Evolutionary conservation across 2,329 filamentous ascomycete species (phyloP).

Genomic region (Coniochaeta hoffmannii): DNA sequence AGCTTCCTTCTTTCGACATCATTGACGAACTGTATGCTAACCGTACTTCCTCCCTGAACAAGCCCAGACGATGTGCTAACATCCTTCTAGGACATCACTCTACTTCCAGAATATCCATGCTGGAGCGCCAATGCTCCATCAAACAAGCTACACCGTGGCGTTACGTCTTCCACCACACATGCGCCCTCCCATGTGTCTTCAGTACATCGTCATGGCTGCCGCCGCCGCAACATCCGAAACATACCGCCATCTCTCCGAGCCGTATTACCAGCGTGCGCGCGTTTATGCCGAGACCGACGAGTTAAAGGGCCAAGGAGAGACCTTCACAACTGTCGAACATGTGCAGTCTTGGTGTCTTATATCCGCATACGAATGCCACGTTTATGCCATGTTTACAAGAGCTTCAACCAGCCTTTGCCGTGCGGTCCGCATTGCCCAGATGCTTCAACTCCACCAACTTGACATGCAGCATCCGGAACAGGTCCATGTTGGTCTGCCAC

Average conservation of each 20-base stretch:
- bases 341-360: conserved; percentile 57
- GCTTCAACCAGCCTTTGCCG: conserved; percentile 61
- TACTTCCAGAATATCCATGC: conserved; percentile 14
- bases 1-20: conserved; percentile 17
- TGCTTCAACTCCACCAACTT: conserved; percentile 60
- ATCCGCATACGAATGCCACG: conserved; percentile 56
- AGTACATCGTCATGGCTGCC: conserved; percentile 13
- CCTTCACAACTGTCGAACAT: conserved; percentile 48
- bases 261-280: conserved; percentile 14
- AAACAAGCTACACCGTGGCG: conserved; percentile 7
- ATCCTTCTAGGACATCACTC: conserved; percentile 4
- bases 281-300: conserved; percentile 13
- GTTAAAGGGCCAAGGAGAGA: conserved; percentile 10
- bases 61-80: background rate
- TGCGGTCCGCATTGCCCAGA: conserved; percentile 50
- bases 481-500: conserved; percentile 52
- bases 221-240: conserved; percentile 8
- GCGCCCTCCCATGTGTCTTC: conserved; percentile 15
- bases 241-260: conserved; percentile 8
- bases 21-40: conserved; percentile 18
- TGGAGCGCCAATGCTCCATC: conserved; percentile 12
- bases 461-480: conserved; percentile 53
- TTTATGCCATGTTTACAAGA: conserved; percentile 57
- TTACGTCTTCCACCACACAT: conserved; percentile 10
- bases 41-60: background rate